Conservation (phyloP, 139 green algal species). For the Tetraselmis chui region DNA sequence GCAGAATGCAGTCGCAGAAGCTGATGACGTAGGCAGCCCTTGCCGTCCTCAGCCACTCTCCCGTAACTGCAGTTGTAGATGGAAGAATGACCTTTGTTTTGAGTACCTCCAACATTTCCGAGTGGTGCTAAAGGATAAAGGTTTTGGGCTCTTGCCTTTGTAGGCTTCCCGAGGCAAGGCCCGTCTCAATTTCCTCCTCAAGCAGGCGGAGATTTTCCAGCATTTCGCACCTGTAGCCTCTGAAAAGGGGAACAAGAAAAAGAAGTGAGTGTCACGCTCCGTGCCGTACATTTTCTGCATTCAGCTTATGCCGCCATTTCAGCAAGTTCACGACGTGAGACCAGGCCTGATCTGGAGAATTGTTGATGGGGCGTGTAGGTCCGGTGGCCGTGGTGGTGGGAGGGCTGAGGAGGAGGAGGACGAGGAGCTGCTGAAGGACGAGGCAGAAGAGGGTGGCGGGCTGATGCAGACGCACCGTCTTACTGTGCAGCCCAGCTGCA, state of each 20-base stretch:
- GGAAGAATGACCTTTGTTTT: not conserved
- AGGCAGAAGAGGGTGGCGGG: conserved; percentile 27
- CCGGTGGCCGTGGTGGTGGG: too few relatives aligned
- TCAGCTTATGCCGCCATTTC: conserved; percentile 48
- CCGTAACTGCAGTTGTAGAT: not conserved
- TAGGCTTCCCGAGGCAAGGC: conserved; percentile 65
- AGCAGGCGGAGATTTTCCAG: conserved; percentile 97
- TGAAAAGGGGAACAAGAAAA: conserved; percentile 24
- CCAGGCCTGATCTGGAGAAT: too few relatives aligned
- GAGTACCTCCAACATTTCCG: not conserved
- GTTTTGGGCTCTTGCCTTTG: not conserved
- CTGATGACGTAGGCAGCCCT: conserved; percentile 47
- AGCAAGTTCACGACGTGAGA: conserved; percentile 71
- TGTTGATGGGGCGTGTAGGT: too few relatives aligned
- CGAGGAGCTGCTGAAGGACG: conserved; percentile 12
- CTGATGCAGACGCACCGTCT: conserved; percentile 64
- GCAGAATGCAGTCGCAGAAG: conserved; percentile 58
- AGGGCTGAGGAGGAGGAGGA: conserved; percentile 73
- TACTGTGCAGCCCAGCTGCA: conserved; percentile 69
- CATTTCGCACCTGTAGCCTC: conserved; percentile 70
- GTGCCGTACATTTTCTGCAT: too few relatives aligned
- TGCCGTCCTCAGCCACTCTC: not conserved
- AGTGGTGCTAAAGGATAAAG: not conserved
- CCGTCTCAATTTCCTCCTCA: conserved; percentile 87
- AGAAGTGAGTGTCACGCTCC: too few relatives aligned